Conservation (phyloP, 1,284 basidiomycete species). For the Cryptococcus sp. region DNA sequence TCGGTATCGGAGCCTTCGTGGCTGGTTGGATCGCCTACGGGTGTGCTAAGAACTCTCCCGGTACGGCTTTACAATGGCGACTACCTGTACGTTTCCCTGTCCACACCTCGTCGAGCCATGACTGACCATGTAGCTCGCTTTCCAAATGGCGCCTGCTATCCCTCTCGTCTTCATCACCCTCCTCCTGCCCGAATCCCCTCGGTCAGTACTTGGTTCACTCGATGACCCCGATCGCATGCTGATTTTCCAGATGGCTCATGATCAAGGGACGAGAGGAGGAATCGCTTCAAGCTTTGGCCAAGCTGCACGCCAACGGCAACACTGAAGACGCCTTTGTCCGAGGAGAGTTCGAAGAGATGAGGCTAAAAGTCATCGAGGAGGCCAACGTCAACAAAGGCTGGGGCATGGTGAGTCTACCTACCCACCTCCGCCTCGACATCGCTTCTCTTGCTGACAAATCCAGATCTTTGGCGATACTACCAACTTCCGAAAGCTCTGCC, state of each 20-base stretch:
- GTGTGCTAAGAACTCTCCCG: slow-evolving; percentile 37
- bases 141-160: slow-evolving; percentile 50
- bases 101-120: neutral
- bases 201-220: neutral
- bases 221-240: slow-evolving; percentile 23
- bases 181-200: slow-evolving; percentile 54
- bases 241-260: slow-evolving; percentile 54
- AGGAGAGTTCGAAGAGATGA: slow-evolving; percentile 45
- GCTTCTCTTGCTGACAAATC: slow-evolving; percentile 15
- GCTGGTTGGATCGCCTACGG: slow-evolving; percentile 48
- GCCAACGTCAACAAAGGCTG: slow-evolving; percentile 7
- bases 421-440: no score
- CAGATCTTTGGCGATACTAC: slow-evolving; percentile 52
- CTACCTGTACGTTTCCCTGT: slow-evolving; percentile 49
- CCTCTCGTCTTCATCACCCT: slow-evolving; percentile 57
- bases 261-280: slow-evolving; percentile 54
- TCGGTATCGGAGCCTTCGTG: slow-evolving; percentile 50
- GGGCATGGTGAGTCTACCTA: slow-evolving; percentile 17
- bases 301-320: slow-evolving; percentile 56
- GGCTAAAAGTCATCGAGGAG: slow-evolving; percentile 18
- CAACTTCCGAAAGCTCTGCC: slow-evolving; percentile 50
- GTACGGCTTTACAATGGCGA: slow-evolving; percentile 51
- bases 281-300: slow-evolving; percentile 54
- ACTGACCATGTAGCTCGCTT: slow-evolving; percentile 25
- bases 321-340: slow-evolving; percentile 43